phyloP scores from a whole-genome alignment of 2,329 filamentous ascomycete species.

The Knufia fluminis region DNA sequence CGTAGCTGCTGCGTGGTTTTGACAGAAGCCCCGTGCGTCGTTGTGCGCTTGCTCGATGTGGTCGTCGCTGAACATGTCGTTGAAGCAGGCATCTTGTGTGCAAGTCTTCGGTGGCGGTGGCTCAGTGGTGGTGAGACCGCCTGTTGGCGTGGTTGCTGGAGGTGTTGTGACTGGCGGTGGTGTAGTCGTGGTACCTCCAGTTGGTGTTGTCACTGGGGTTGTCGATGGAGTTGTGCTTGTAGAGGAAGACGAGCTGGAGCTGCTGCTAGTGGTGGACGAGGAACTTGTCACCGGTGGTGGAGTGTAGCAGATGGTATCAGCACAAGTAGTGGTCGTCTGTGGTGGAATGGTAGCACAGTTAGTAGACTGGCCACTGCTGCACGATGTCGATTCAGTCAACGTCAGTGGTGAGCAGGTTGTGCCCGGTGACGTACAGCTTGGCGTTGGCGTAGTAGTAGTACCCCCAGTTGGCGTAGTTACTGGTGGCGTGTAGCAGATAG shows the following conservation, averaged over 20 bases:
- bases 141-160: background rate
- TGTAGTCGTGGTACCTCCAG: background rate
- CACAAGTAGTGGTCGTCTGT: background rate
- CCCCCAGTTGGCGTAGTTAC: background rate
- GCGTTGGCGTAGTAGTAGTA: background rate
- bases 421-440: background rate
- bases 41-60: constrained; percentile 3
- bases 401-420: background rate
- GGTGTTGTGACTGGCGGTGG: background rate
- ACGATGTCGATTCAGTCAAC: background rate
- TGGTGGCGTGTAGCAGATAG: constrained; percentile 4
- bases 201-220: background rate
- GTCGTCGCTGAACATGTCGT: background rate
- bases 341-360: background rate
- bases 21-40: constrained; percentile 1
- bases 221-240: background rate
- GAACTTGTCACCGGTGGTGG: background rate
- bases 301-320: constrained; percentile 2
- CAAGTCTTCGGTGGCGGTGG: background rate
- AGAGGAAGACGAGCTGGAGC: background rate
- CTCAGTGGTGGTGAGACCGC: background rate
- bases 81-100: constrained; percentile 6
- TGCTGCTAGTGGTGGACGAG: background rate
- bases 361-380: background rate
- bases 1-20: background rate